phyloP scores from a whole-genome alignment of 1,139 yeast genomes.

The Kodamaea derodonti region DNA sequence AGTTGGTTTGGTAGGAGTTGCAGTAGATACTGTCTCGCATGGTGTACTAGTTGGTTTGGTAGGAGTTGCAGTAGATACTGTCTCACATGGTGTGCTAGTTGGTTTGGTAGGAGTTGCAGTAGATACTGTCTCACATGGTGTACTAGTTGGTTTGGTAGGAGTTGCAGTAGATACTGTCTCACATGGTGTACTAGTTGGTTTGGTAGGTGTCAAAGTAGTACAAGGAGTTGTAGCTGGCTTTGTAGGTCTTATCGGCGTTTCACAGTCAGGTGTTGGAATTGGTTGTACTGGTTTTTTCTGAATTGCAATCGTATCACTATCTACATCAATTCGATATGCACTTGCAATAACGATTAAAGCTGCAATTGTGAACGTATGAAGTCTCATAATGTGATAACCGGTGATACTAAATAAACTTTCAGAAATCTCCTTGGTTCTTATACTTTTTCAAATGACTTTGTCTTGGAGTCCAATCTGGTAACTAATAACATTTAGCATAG shows the following conservation, averaged over 20 bases:
- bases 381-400: background rate
- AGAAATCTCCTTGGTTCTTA: too few relatives aligned
- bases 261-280: background rate
- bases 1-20: constrained; percentile 1
- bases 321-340: constrained; percentile 3
- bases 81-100: background rate
- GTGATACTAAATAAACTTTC: too few relatives aligned
- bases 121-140: background rate
- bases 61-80: constrained; percentile 2
- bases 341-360: constrained; percentile 6
- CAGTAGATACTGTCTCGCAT: too few relatives aligned
- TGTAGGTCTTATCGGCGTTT: too few relatives aligned
- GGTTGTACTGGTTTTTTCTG: background rate
- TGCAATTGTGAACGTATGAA: constrained; percentile 9
- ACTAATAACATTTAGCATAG: too few relatives aligned
- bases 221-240: too few relatives aligned
- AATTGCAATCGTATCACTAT: constrained; percentile 1
- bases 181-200: background rate
- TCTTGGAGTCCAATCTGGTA: too few relatives aligned
- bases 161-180: background rate
- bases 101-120: background rate
- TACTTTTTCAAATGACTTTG: too few relatives aligned
- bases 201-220: background rate
- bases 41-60: too few relatives aligned
- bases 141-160: background rate